A percentile compares a stretch with the other conserved stretches of the same genome.
phyloP scores from a whole-genome alignment of 2,329 filamentous ascomycete genomes.

The Clarireedia monteithiana region DNA sequence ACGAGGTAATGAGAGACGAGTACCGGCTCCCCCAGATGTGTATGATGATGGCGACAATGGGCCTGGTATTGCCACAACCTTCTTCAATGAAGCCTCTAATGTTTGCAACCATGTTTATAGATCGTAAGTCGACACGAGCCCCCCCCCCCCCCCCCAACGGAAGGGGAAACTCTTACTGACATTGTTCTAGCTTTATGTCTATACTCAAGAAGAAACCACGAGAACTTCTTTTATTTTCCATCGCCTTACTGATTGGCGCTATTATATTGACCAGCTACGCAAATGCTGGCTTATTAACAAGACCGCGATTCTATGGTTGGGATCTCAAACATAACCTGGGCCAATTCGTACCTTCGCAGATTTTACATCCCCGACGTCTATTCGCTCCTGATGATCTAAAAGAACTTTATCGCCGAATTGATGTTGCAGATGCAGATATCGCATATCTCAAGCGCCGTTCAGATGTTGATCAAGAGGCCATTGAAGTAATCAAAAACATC shows the following conservation, averaged over 20 bases:
- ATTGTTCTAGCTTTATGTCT: too few relatives aligned
- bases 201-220: too few relatives aligned
- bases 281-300: background rate
- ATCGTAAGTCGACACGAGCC: too few relatives aligned
- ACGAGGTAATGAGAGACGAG: background rate
- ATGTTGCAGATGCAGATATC: slow-evolving; percentile 20
- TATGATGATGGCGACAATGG: background rate
- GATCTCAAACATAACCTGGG: background rate
- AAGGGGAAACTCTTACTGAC: too few relatives aligned
- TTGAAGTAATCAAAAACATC: slow-evolving; percentile 35
- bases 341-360: slow-evolving; percentile 2
- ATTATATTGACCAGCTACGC: too few relatives aligned
- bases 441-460: slow-evolving; percentile 10
- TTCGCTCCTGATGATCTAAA: slow-evolving; percentile 13
- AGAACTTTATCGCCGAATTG: slow-evolving; percentile 18
- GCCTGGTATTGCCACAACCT: background rate
- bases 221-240: too few relatives aligned
- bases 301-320: background rate
- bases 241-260: too few relatives aligned
- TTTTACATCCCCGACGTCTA: slow-evolving; percentile 2
- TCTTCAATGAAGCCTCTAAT: background rate
- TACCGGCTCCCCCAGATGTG: background rate
- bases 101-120: too few relatives aligned
- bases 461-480: slow-evolving; percentile 28
- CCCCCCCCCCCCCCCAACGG: too few relatives aligned